Evolutionary conservation across 2,329 filamentous ascomycete genomes (phyloP).

Genomic region (Hypoxylon sp.): DNA sequence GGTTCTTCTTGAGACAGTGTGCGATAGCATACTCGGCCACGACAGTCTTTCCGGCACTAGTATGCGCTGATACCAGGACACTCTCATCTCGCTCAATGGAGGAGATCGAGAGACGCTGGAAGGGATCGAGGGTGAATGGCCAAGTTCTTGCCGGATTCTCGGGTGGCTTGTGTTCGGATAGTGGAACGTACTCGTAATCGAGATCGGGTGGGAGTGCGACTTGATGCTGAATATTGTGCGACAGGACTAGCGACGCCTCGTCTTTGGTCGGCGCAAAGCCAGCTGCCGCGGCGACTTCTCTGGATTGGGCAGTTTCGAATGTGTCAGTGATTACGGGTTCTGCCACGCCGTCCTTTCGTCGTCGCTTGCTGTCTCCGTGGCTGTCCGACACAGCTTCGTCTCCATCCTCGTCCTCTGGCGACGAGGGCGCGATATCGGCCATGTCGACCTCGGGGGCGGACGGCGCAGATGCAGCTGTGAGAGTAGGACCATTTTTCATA

Average conservation of each 20-base stretch:
- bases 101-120: conserved; percentile 92
- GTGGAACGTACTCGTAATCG: conserved; percentile 93
- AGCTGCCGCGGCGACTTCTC: conserved; percentile 83
- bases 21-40: conserved; percentile 98
- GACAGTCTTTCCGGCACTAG: conserved; percentile 96
- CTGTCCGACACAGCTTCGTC: conserved; percentile 52
- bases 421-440: conserved; percentile 46
- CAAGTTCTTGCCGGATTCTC: conserved; percentile 84
- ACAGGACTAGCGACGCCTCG: conserved; percentile 78
- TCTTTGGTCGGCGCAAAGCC: conserved; percentile 68
- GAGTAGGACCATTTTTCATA: conserved; percentile 64
- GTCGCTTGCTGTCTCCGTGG: conserved; percentile 67
- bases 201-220: conserved; percentile 93
- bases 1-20: conserved; percentile 95
- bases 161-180: conserved; percentile 92
- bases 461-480: conserved; percentile 41
- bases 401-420: conserved; percentile 47
- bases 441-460: conserved; percentile 48
- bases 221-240: conserved; percentile 98
- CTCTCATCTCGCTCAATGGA: conserved; percentile 97
- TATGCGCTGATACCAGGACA: conserved; percentile 95
- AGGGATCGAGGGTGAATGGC: conserved; percentile 93
- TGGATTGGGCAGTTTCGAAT: conserved; percentile 93
- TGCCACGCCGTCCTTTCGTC: conserved; percentile 69
- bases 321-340: conserved; percentile 89